Evolutionary conservation across 1,284 basidiomycete species (phyloP).

Genomic region (Trichosporon faecale): DNA sequence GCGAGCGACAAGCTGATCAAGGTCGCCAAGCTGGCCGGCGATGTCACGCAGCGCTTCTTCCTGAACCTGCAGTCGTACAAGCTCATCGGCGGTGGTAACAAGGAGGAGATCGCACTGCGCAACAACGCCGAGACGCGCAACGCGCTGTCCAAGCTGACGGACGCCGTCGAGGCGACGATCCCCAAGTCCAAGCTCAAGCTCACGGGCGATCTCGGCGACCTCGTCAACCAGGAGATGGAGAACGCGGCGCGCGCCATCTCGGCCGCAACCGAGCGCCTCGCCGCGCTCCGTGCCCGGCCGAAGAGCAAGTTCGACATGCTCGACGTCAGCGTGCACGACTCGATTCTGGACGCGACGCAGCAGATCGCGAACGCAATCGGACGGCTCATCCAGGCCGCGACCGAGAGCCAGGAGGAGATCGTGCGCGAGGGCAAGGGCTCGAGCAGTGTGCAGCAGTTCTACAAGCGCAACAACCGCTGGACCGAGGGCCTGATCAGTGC

Average conservation of each 20-base stretch:
- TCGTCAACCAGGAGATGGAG: constrained; percentile 96
- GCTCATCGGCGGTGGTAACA: constrained; percentile 68
- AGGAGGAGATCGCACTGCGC: constrained; percentile 82
- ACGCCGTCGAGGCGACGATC: constrained; percentile 78
- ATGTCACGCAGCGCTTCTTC: constrained; percentile 87
- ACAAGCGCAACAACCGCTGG: constrained; percentile 99
- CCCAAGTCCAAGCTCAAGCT: constrained; percentile 77
- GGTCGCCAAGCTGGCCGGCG: constrained; percentile 82
- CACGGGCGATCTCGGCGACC: constrained; percentile 91
- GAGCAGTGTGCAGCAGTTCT: constrained; percentile 90
- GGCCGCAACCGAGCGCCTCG: constrained; percentile 81
- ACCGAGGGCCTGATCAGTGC: constrained; percentile 98
- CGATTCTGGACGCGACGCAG: constrained; percentile 88
- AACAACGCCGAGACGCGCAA: constrained; percentile 81
- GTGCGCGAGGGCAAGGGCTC: constrained; percentile 92
- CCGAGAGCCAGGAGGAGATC: constrained; percentile 96
- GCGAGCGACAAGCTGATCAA: constrained; percentile 82
- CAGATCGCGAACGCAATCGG: constrained; percentile 94
- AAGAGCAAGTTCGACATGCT: constrained; percentile 80
- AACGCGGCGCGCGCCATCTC: constrained; percentile 92
- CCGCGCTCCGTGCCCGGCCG: constrained; percentile 84
- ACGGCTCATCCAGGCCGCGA: constrained; percentile 91
- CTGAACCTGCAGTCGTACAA: constrained; percentile 95
- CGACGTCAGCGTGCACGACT: constrained; percentile 96
- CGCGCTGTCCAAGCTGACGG: constrained; percentile 79